Evolutionary conservation across 2,329 filamentous ascomycete genomes (phyloP).

Genomic region (Cytospora chrysosperma): DNA sequence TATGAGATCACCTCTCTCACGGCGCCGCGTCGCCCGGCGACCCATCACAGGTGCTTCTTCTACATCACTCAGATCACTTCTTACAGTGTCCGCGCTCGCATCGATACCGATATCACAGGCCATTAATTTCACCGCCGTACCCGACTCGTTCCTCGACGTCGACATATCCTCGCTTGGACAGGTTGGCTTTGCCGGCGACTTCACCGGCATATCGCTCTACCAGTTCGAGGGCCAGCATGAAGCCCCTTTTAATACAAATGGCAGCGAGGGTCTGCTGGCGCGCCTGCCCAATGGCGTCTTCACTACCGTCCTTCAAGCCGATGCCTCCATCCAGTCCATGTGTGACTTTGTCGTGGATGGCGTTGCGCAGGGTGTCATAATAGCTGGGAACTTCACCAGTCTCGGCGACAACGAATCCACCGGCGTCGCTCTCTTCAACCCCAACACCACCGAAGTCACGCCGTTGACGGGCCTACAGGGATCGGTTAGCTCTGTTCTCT

Average conservation of each 20-base stretch:
- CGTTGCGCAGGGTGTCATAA: constrained; percentile 68
- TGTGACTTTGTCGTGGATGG: constrained; percentile 74
- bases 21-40: constrained; percentile 43
- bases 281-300: constrained; percentile 85
- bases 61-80: constrained; percentile 22
- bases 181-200: constrained; percentile 84
- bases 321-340: constrained; percentile 86
- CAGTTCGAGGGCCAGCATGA: constrained; percentile 79
- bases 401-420: constrained; percentile 73
- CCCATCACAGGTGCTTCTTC: constrained; percentile 28
- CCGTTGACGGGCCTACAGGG: constrained; percentile 80
- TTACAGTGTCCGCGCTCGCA: constrained; percentile 40
- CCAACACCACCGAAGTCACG: constrained; percentile 66
- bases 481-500: constrained; percentile 77
- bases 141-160: constrained; percentile 62
- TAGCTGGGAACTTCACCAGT: constrained; percentile 95
- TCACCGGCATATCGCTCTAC: constrained; percentile 87
- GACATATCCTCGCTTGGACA: constrained; percentile 77
- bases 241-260: constrained; percentile 66
- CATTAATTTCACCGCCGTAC: constrained; percentile 59
- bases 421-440: constrained; percentile 79
- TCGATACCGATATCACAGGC: constrained; percentile 43
- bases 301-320: constrained; percentile 68
- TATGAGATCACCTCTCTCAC: constrained; percentile 50
- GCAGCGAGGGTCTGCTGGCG: constrained; percentile 76